These are phyloP conservation scores for Cichorium intybus DNA, from an alignment of 140 eudicot genomes.

Conservation along the genomic window DNA sequence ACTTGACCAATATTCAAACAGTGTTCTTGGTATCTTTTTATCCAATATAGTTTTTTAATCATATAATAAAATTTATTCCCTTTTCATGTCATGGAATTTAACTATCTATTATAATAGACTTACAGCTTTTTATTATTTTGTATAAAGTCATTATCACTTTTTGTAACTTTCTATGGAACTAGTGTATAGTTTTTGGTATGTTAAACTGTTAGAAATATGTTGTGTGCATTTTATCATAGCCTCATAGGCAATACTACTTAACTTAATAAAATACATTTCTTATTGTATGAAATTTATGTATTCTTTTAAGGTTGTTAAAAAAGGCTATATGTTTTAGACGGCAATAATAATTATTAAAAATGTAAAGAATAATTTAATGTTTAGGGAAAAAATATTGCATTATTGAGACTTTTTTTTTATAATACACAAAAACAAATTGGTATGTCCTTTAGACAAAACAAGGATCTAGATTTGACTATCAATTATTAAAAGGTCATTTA, in stretches of 20 bases:
- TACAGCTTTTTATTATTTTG: neutral
- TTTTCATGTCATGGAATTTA: neutral
- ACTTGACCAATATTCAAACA: neutral
- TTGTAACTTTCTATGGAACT: neutral
- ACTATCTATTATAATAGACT: neutral
- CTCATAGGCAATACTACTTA: neutral
- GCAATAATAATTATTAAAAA: neutral
- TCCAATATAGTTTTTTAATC: neutral
- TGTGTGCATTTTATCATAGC: neutral
- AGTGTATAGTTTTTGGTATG: neutral
- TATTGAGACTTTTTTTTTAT: neutral
- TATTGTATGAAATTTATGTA: neutral
- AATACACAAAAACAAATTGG: neutral
- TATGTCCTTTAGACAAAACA: neutral
- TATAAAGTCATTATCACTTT: neutral
- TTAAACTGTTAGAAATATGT: neutral
- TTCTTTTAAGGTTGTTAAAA: neutral
- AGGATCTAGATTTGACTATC: neutral
- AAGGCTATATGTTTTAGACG: neutral
- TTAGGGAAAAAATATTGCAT: neutral
- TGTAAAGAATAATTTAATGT: neutral
- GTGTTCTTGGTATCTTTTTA: neutral
- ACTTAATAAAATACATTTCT: neutral
- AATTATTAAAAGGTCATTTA: too few species aligned
- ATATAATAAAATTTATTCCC: neutral